phyloP scores from a whole-genome alignment of 2,329 filamentous ascomycete genomes.

The Colletotrichum sansevieriae region DNA sequence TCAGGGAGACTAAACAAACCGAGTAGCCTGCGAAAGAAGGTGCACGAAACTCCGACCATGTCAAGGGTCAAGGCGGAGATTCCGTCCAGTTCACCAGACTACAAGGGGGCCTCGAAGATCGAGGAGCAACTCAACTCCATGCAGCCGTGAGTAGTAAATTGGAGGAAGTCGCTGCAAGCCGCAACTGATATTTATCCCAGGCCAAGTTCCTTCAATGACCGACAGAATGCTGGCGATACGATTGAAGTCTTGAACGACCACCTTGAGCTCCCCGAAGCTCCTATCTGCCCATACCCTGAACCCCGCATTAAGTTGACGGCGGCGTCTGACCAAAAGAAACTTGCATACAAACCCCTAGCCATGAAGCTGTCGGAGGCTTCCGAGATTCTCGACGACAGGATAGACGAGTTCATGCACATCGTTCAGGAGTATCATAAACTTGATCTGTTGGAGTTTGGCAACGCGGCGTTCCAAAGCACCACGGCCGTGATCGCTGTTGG shows the following conservation, averaged over 20 bases:
- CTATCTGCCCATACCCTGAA: slow-evolving; percentile 79
- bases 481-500: slow-evolving; percentile 91
- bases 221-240: slow-evolving; percentile 83
- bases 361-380: slow-evolving; percentile 96
- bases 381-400: slow-evolving; percentile 93
- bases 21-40: slow-evolving; percentile 52
- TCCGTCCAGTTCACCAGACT: slow-evolving; percentile 59
- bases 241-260: slow-evolving; percentile 87
- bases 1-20: slow-evolving; percentile 46
- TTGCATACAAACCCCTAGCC: slow-evolving; percentile 90
- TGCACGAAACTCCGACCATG: slow-evolving; percentile 60
- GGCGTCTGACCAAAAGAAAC: slow-evolving; percentile 90
- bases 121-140: slow-evolving; percentile 57
- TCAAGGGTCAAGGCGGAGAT: slow-evolving; percentile 60
- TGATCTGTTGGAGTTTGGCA: slow-evolving; percentile 86
- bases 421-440: slow-evolving; percentile 81
- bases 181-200: slow-evolving; percentile 49
- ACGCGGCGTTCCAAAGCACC: slow-evolving; percentile 86
- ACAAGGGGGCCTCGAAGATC: slow-evolving; percentile 55
- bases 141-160: slow-evolving; percentile 51
- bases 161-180: background rate
- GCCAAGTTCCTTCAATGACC: slow-evolving; percentile 78
- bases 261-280: slow-evolving; percentile 75
- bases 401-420: slow-evolving; percentile 86
- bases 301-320: slow-evolving; percentile 86